phyloP scores from a whole-genome alignment of 2,329 filamentous ascomycete species.

The Cladosporium sp. region DNA sequence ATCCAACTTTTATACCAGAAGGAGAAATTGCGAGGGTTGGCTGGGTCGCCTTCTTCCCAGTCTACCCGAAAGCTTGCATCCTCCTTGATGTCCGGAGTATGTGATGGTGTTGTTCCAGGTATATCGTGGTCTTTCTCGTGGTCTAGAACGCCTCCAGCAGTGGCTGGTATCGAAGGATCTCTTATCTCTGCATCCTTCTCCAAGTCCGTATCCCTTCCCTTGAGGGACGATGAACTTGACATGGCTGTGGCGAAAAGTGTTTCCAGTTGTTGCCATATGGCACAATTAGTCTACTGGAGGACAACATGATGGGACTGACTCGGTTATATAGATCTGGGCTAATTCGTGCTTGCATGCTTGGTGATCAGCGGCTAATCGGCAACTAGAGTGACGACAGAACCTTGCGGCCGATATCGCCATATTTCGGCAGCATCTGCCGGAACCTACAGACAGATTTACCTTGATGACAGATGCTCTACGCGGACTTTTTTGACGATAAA shows the following conservation, averaged over 20 bases:
- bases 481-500: neutral
- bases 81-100: neutral
- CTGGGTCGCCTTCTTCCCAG: slow-evolving; percentile 40
- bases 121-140: neutral
- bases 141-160: neutral
- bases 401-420: slow-evolving; percentile 7
- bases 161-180: neutral
- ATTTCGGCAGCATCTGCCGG: neutral
- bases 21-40: slow-evolving; percentile 54
- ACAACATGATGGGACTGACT: neutral
- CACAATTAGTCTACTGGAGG: neutral
- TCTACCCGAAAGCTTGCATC: slow-evolving; percentile 26
- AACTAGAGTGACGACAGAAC: slow-evolving; percentile 5
- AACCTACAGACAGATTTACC: neutral
- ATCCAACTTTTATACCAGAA: slow-evolving; percentile 49
- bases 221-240: slow-evolving; percentile 12
- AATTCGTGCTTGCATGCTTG: slow-evolving; percentile 1
- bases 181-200: neutral
- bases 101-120: neutral
- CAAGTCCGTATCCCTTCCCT: neutral
- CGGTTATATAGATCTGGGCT: neutral
- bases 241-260: neutral
- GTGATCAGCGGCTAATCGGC: slow-evolving; percentile 11
- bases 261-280: neutral
- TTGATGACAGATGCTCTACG: neutral